These are phyloP conservation scores for Dictyostelium capitatum DNA, from an alignment of 78 protist genomes.

Conservation along the genomic window DNA sequence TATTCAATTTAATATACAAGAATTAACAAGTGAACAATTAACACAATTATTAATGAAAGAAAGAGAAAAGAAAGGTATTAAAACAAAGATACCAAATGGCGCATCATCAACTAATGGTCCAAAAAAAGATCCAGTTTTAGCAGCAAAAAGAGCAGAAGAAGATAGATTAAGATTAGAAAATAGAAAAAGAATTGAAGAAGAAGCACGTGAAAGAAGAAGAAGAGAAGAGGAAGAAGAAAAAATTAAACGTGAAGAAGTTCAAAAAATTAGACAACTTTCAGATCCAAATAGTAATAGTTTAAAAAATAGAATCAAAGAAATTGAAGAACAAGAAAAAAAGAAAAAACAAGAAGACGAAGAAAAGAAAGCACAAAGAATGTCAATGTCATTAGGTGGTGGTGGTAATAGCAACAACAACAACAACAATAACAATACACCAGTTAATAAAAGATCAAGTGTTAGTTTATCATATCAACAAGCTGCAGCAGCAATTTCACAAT, in stretches of 20 bases:
- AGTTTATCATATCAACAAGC: slow-evolving; percentile 3
- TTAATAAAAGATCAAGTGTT: slow-evolving; percentile 20
- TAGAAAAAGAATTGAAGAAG: slow-evolving; percentile 64
- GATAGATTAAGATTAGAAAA: slow-evolving; percentile 55
- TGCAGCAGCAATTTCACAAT: background rate
- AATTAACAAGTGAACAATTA: slow-evolving; percentile 64
- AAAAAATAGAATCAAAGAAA: slow-evolving; percentile 71
- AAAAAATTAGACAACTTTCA: slow-evolving; percentile 36
- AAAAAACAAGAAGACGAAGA: slow-evolving; percentile 41
- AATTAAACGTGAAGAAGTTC: slow-evolving; percentile 55
- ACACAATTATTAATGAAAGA: slow-evolving; percentile 64
- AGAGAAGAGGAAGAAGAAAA: slow-evolving; percentile 65
- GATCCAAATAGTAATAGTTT: slow-evolving; percentile 17
- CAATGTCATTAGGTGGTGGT: background rate
- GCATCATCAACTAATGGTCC: background rate
- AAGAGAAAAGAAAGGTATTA: slow-evolving; percentile 73
- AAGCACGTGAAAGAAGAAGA: slow-evolving; percentile 63
- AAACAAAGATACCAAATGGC: slow-evolving; percentile 34
- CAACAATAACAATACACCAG: background rate
- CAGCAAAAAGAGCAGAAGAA: slow-evolving; percentile 69
- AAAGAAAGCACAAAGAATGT: background rate
- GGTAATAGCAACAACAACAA: background rate
- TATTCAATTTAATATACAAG: slow-evolving; percentile 51
- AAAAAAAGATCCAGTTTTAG: slow-evolving; percentile 29
- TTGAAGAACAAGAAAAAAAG: slow-evolving; percentile 67